A percentile compares a stretch with the other conserved stretches of the same genome.
Evolutionary conservation across 2,329 filamentous ascomycete genomes (phyloP).

Genomic region (Diplodia scrobiculata): DNA sequence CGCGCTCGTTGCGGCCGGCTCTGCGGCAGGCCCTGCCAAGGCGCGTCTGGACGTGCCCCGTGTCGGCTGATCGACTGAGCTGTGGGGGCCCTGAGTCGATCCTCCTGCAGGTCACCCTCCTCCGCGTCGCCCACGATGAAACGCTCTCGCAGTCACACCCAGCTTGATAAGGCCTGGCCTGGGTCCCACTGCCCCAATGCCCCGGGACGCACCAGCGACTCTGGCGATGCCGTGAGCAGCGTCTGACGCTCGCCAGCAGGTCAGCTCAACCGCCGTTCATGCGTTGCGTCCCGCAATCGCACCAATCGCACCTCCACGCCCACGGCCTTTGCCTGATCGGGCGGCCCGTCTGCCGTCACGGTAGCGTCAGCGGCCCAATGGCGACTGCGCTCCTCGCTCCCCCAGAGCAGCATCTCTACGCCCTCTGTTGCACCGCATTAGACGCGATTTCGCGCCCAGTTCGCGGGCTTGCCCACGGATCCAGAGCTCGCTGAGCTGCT

Average conservation of each 20-base stretch:
- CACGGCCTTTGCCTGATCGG: background rate
- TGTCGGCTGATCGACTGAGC: slow-evolving; percentile 25
- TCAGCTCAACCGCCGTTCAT: slow-evolving; percentile 21
- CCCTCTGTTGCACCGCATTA: slow-evolving; percentile 22
- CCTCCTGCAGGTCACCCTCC: background rate
- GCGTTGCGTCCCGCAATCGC: slow-evolving; percentile 17
- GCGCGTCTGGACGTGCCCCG: background rate
- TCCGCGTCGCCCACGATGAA: slow-evolving; percentile 8
- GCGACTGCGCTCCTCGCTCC: slow-evolving; percentile 1
- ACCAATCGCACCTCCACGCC: background rate
- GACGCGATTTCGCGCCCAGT: slow-evolving; percentile 3
- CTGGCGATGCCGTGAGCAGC: slow-evolving; percentile 15
- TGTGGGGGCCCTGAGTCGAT: slow-evolving; percentile 7
- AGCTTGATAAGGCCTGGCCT: slow-evolving; percentile 20
- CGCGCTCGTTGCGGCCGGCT: too few species aligned
- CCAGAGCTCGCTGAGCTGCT: background rate
- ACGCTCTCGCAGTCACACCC: slow-evolving; percentile 11
- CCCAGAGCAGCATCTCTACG: slow-evolving; percentile 6
- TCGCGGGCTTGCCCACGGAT: background rate
- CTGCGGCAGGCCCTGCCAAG: slow-evolving; percentile 25
- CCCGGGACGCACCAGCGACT: background rate
- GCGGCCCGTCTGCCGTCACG: background rate
- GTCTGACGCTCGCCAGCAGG: slow-evolving; percentile 6
- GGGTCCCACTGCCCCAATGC: slow-evolving; percentile 20
- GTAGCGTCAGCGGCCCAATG: slow-evolving; percentile 17